Evolutionary conservation across 768 basidiomycete genomes (phyloP).

Genomic region (Coprinopsis sp.): DNA sequence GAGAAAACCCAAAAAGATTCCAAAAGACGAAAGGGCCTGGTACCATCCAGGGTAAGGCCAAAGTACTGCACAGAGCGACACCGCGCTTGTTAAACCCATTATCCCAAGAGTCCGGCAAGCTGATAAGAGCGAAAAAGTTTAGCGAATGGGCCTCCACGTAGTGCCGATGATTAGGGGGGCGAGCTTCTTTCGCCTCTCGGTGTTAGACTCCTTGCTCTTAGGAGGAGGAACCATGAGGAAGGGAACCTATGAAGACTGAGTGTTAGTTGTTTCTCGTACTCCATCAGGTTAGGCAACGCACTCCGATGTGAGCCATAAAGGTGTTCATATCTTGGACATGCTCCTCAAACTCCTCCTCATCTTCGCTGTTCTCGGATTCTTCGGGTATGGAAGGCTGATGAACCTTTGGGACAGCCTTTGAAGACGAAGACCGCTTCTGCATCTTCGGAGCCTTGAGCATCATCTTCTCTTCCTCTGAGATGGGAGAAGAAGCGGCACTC

Average conservation of each 20-base stretch:
- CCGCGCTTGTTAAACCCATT: no score
- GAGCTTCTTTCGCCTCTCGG: slow-evolving; percentile 23
- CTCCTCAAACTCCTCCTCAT: slow-evolving; percentile 18
- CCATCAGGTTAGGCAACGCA: slow-evolving; percentile 22
- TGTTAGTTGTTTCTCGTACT: slow-evolving; percentile 3
- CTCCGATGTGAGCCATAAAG: slow-evolving; percentile 47
- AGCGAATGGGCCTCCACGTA: neutral
- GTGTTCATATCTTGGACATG: slow-evolving; percentile 37
- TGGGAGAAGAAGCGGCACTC: slow-evolving; percentile 24
- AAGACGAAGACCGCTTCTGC: neutral
- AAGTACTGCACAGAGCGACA: no score
- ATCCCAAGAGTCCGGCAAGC: no score
- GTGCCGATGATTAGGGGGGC: slow-evolving; percentile 29
- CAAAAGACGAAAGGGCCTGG: no score
- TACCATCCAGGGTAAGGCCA: no score
- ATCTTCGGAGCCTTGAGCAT: slow-evolving; percentile 9
- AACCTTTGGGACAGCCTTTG: neutral
- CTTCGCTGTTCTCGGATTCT: slow-evolving; percentile 10
- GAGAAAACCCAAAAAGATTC: no score
- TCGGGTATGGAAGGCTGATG: neutral
- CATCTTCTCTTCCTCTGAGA: slow-evolving; percentile 18
- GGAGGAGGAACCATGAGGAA: slow-evolving; percentile 39
- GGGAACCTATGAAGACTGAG: slow-evolving; percentile 27
- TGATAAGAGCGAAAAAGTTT: no score
- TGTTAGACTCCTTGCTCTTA: slow-evolving; percentile 24